Base-by-base conservation (phyloP, 2,329 filamentous ascomycete species). In the Biscogniauxia marginata region DNA sequence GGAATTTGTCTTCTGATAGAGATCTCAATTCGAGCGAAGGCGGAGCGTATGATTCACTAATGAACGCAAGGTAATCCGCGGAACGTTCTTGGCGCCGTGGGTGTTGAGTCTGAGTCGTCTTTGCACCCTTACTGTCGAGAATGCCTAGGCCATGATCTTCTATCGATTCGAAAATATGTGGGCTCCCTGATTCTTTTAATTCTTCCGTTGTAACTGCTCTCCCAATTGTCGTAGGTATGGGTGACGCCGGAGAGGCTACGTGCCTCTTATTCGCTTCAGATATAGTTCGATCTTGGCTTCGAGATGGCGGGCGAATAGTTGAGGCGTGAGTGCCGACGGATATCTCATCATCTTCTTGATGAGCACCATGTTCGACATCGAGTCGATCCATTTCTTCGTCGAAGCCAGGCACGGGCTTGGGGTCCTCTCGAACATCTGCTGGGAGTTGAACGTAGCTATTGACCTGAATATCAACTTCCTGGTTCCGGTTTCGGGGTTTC, bases 11-110 rank as follows among this genome's bases (percentile, higher is more conserved):
- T 8, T 66, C 64, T 16, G 53, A 44, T 11, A 62, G 66, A 4
- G 63, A 64, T 7, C 57, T 56, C n/a, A 70, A 50, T 47, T 71
- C 67, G 7, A 70, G 54, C 19, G 62, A 54, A 9, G 68, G 67
- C 22, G 66, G 65, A 16, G 66, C 56, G 52, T 70, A 71, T 3
- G 70, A 64, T 45, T 71, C 66, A 46, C 47, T 66, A 9, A 71
- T 65, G 44, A 69, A 70, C 7, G 63, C 57, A 24, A 70, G 70
- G 49, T 70, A 71, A 52, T 71, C 69, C 3, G 61, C 55, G 7
- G 66, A 64, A 52, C 61, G 62, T 13, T 66, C 60, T 25, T 56
- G 46, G 34, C 63, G 58, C 18, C 50, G 39, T 47, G 62, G 56
- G 45, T 63, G 56, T 46, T 56, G 59, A 8, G 53, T 47, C 16